Evolutionary conservation across 2,329 filamentous ascomycete species (phyloP), one percentile per base, ranked within the genome.

Genomic region (Talaromyces sp.): DNA sequence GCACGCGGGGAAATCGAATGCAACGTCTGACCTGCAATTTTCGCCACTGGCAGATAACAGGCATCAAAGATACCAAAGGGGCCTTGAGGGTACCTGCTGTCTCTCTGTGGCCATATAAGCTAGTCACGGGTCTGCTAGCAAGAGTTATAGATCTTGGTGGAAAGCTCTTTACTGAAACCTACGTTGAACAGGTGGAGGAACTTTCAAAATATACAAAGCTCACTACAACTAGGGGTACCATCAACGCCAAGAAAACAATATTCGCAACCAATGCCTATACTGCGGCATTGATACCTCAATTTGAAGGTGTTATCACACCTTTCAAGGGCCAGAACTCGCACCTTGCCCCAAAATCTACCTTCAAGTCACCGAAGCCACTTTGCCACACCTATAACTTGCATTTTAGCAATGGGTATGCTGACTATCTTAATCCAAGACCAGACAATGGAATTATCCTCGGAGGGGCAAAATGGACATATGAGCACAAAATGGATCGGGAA

Each of bases 221-320:
- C 3, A 54, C 22, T 1, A 69, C 67, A 0, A 70, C 79, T 0
- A 83, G 90, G 16, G 91, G 91, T 13, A 76, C 71, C 32, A 80
- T 95, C 49, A 69, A 70, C 0, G 80, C 90, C 0, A 72, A 75
- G 3, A 81, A 84, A 27, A 83, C 95, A 13, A 80, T 96, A 13
- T 81, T 96, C n/a, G 88, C 90, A 3, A 92, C 89, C 0, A 96
- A 96, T 64, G 91, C 80, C 3, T 94, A 95, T 69, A 91, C 90
- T 0, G 89, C 88, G 2, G 82, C 86, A 52, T 78, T 96, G 2
- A 74, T 94, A 1, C 89, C 89, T 0, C 68, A 76, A 30, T 87
- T 94, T 61, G 77, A 82, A 1, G 83, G 86, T 55, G 77, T 91
- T 5, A 87, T 96, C 52, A 84, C 91, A 1, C 91, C 92, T 0